Evolutionary conservation across 495 filamentous ascomycete species (phyloP), one percentile per base, ranked within the genome.

Genomic region (Hypoxylon subgilvum): DNA sequence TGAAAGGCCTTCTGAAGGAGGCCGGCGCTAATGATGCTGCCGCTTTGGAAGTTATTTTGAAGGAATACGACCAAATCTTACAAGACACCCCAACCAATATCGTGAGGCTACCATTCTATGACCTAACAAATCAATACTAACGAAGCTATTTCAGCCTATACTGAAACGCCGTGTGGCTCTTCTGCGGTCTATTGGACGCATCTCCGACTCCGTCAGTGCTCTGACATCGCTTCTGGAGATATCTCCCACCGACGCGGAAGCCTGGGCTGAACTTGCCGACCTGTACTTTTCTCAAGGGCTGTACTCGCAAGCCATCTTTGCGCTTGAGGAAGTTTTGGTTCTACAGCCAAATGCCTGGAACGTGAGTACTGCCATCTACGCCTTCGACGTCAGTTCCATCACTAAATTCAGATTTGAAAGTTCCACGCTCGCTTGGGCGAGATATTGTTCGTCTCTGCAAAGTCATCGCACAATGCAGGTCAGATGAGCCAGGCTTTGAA

Each of bases 311-410:
- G 91, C 92, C 27, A 84, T 93, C 39, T 97, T 87, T 71, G 86
- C 92, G 58, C 75, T 96, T 30, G 95, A 98, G 67, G 94, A 97
- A 69, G 90, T 94, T 32, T 69, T 98, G 25, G 74, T 97, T 28
- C 79, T 96, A 53, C 82, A 84, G n/a, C 93, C 94, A 7, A 92
- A 95, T 76, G 89, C 94, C 21, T 98, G 95, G 90, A 97, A 91
- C 79, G 91, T 94, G 72, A 63, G 88, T 75, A 41, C 43, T 38
- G 40, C 40, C 21, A 39, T 19, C 38, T 22, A n/a, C n/a, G 0
- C 32, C 6, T 36, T 46, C 21, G 59, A 57, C 1, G 21, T 44
- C 36, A n/a, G n/a, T 21, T 39, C 21, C 7, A 4, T 43, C 52
- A 63, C 62, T 73, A 64, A 73, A 55, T 51, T 44, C 22, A 14